Conservation (phyloP, 108 stramenopile species). For the Skeletonema menzelii region DNA sequence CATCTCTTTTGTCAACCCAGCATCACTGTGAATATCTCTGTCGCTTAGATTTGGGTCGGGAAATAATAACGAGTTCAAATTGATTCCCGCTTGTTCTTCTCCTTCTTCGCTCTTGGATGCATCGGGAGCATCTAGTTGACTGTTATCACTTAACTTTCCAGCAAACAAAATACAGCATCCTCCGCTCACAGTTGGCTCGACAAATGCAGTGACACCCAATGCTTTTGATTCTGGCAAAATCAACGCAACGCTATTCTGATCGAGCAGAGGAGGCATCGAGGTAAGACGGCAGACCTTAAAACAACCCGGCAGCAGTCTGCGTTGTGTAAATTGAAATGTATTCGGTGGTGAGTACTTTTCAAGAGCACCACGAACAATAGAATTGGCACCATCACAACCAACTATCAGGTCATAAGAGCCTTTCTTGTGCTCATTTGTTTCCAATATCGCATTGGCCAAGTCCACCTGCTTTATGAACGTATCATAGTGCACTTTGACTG, state of each 20-base stretch:
- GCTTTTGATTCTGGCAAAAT: slow-evolving; percentile 54
- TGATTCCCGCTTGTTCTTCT: neutral
- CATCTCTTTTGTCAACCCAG: slow-evolving; percentile 13
- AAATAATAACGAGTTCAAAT: slow-evolving; percentile 23
- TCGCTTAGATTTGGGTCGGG: neutral
- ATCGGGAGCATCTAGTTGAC: no score
- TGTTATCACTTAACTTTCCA: slow-evolving; percentile 28
- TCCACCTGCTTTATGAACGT: slow-evolving; percentile 31
- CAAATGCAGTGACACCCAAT: slow-evolving; percentile 55
- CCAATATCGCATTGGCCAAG: slow-evolving; percentile 2
- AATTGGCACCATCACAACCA: slow-evolving; percentile 80
- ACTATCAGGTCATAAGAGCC: slow-evolving; percentile 62
- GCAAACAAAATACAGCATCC: slow-evolving; percentile 76
- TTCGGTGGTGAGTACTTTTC: slow-evolving; percentile 13
- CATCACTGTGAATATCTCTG: slow-evolving; percentile 7
- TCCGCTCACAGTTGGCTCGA: slow-evolving; percentile 60
- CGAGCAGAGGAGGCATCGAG: slow-evolving; percentile 50
- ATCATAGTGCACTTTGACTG: slow-evolving; percentile 34
- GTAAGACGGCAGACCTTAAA: slow-evolving; percentile 67
- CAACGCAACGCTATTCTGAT: slow-evolving; percentile 61
- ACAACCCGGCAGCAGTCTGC: slow-evolving; percentile 47
- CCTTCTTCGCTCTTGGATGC: neutral
- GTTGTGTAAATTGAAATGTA: slow-evolving; percentile 36
- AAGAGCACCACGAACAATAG: slow-evolving; percentile 53
- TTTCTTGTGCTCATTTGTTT: slow-evolving; percentile 7